Percentiles rank a stretch among this genome's conserved stretches.
These are phyloP conservation scores for Neurospora sp. DNA, from an alignment of 495 filamentous ascomycete genomes.

Conservation along the genomic window DNA sequence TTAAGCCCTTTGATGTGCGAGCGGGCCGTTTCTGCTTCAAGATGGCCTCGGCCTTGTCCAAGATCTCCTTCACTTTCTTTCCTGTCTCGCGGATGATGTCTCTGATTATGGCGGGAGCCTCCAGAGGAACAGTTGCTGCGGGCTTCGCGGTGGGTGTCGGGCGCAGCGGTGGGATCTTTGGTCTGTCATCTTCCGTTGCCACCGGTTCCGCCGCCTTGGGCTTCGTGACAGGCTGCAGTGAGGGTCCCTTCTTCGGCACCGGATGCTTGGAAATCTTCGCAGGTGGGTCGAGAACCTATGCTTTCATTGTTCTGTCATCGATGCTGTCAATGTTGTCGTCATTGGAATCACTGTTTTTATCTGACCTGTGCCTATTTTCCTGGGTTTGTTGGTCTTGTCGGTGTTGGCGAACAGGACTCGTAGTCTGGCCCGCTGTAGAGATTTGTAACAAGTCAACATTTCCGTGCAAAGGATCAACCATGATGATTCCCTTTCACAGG, in stretches of 20 bases:
- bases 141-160: too few relatives aligned
- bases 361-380: background rate
- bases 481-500: background rate
- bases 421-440: background rate
- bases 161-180: background rate
- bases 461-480: background rate
- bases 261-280: background rate
- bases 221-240: background rate
- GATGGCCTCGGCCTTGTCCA: too few relatives aligned
- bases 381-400: background rate
- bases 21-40: too few relatives aligned
- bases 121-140: background rate
- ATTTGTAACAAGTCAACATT: background rate
- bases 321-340: background rate
- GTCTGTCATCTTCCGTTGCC: background rate
- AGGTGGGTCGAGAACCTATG: background rate
- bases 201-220: background rate
- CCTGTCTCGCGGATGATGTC: background rate
- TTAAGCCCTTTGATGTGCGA: too few relatives aligned
- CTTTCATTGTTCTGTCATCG: background rate
- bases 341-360: background rate
- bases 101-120: background rate
- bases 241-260: background rate
- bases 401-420: background rate
- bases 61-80: background rate